Evolutionary conservation across 148 eudicot species (phyloP).

Genomic region (Spergularia bocconei): DNA sequence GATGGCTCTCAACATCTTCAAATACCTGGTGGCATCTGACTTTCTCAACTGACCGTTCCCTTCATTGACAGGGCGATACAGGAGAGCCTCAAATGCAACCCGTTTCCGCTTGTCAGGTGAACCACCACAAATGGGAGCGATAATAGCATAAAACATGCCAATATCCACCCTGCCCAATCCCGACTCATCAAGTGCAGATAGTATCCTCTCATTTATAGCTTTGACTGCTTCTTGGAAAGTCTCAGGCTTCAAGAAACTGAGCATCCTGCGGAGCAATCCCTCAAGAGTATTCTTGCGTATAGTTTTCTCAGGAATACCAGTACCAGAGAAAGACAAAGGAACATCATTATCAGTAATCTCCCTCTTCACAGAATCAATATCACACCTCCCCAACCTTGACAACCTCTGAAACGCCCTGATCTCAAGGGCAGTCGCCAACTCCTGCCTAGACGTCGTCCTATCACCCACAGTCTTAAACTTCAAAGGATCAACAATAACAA

Average conservation of each 20-base stretch:
- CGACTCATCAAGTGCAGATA: constrained; percentile 72
- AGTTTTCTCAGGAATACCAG: constrained; percentile 73
- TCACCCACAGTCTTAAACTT: constrained; percentile 74
- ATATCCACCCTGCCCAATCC: constrained; percentile 82
- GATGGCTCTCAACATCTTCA: constrained; percentile 73
- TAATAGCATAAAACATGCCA: constrained; percentile 89
- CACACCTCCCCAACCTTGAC: constrained; percentile 77
- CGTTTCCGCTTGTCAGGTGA: constrained; percentile 65
- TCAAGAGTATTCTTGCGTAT: constrained; percentile 90
- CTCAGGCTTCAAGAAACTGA: constrained; percentile 85
- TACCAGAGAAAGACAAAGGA: constrained; percentile 82
- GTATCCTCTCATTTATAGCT: constrained; percentile 81
- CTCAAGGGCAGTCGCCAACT: constrained; percentile 74
- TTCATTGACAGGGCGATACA: constrained; percentile 76
- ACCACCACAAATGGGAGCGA: constrained; percentile 86
- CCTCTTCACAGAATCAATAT: constrained; percentile 68
- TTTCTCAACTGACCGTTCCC: constrained; percentile 56
- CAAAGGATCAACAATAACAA: constrained; percentile 55
- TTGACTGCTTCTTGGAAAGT: constrained; percentile 90
- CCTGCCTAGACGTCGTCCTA: constrained; percentile 68
- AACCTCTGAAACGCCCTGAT: constrained; percentile 86
- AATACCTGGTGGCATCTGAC: constrained; percentile 56
- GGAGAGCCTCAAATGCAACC: constrained; percentile 77
- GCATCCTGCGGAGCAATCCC: constrained; percentile 62
- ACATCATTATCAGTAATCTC: constrained; percentile 70